A percentile compares a stretch with the other conserved stretches of the same genome.
These are phyloP conservation scores for Sporisorium reilianum DNA, from an alignment of 1,284 basidiomycete genomes.

Conservation along the genomic window DNA sequence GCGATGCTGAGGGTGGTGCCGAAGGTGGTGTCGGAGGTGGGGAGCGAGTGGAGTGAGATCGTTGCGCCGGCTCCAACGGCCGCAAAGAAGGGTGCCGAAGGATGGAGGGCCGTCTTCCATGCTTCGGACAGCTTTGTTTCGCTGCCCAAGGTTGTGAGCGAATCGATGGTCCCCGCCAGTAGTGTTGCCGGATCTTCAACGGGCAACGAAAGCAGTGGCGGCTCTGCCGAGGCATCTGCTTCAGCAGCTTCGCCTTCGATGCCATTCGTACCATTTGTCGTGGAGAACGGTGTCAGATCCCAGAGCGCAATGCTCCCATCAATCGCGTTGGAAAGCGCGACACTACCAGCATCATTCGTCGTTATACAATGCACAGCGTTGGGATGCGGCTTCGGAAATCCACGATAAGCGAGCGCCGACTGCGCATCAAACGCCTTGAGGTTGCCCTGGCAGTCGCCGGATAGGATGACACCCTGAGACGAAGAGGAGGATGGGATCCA, in stretches of 20 bases:
- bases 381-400: conserved; percentile 18
- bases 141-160: conserved; percentile 4
- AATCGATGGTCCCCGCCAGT: conserved; percentile 13
- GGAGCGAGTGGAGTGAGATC: conserved; percentile 23
- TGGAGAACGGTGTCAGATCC: conserved; percentile 17
- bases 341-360: conserved; percentile 7
- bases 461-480: conserved; percentile 22
- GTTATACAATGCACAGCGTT: conserved; percentile 40
- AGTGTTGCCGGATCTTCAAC: conserved; percentile 16
- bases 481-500: conserved; percentile 29
- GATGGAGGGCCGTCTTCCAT: conserved; percentile 41
- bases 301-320: conserved; percentile 44
- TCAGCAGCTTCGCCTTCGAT: neutral
- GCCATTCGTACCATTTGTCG: neutral
- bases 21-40: neutral
- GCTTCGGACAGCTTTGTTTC: conserved; percentile 36
- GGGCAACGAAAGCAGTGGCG: conserved; percentile 13
- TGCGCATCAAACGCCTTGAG: conserved; percentile 30
- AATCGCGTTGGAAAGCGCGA: conserved; percentile 26
- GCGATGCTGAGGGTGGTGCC: conserved; percentile 14
- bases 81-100: conserved; percentile 21
- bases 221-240: neutral
- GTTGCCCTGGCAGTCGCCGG: conserved; percentile 26
- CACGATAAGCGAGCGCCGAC: conserved; percentile 12
- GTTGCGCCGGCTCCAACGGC: conserved; percentile 30